Conservation (phyloP, 108 stramenopile species). For the Cyclotella baltica region DNA sequence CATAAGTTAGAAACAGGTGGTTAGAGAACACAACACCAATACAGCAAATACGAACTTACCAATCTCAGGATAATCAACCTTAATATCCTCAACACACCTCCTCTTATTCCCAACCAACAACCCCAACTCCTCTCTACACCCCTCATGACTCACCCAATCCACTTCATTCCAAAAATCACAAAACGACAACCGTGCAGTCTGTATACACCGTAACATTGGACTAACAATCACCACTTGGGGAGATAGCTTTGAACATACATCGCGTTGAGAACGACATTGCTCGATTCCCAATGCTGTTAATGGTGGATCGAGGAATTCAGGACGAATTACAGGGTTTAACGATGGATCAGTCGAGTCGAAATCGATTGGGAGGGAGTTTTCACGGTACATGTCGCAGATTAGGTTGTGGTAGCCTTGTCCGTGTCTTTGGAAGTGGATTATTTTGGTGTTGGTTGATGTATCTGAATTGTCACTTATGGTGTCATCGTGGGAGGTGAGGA, state of each 20-base stretch:
- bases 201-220: constrained; percentile 60
- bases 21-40: too few relatives aligned
- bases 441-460: constrained; percentile 41
- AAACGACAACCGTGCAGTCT: constrained; percentile 67
- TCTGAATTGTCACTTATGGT: background rate
- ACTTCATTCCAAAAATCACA: constrained; percentile 33
- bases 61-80: constrained; percentile 57
- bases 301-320: constrained; percentile 68
- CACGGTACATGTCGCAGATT: constrained; percentile 61
- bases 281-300: constrained; percentile 59
- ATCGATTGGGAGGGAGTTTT: constrained; percentile 44
- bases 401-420: constrained; percentile 73
- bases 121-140: constrained; percentile 73
- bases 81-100: constrained; percentile 52
- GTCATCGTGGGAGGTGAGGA: constrained; percentile 3
- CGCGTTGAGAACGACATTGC: constrained; percentile 46
- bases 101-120: constrained; percentile 65
- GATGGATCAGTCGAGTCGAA: constrained; percentile 56
- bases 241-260: constrained; percentile 23
- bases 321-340: constrained; percentile 61
- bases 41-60: too few relatives aligned
- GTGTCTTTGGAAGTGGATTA: constrained; percentile 76
- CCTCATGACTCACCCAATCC: constrained; percentile 73
- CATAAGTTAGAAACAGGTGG: too few relatives aligned
- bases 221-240: constrained; percentile 67